Evolutionary conservation across 2,329 filamentous ascomycete genomes (phyloP).

Genomic region (Thyridium curvatum): DNA sequence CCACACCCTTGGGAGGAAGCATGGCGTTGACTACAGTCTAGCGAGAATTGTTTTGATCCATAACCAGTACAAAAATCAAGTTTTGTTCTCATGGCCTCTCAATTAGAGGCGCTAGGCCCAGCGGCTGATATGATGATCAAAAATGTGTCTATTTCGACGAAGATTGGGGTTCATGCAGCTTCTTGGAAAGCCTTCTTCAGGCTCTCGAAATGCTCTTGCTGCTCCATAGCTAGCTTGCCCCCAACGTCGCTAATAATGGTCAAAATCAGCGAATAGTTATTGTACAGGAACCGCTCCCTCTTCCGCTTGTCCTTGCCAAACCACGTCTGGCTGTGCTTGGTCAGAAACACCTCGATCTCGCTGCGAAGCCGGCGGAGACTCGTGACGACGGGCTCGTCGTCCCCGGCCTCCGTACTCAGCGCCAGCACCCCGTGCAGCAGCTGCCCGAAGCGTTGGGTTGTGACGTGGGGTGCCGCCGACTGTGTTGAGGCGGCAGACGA

Average conservation of each 20-base stretch:
- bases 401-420: constrained; percentile 82
- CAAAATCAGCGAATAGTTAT: constrained; percentile 91
- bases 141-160: too few species aligned
- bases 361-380: constrained; percentile 70
- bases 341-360: constrained; percentile 80
- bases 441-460: constrained; percentile 94
- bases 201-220: constrained; percentile 67
- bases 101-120: too few species aligned
- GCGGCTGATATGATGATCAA: too few species aligned
- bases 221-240: constrained; percentile 68
- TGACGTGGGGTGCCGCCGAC: constrained; percentile 79
- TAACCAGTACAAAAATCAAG: too few species aligned
- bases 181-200: constrained; percentile 55
- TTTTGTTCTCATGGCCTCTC: too few species aligned
- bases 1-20: too few species aligned
- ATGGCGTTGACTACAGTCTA: too few species aligned
- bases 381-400: constrained; percentile 85
- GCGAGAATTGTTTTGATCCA: too few species aligned
- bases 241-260: constrained; percentile 80
- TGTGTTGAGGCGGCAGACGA: constrained; percentile 42
- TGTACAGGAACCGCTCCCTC: constrained; percentile 81
- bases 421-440: constrained; percentile 78
- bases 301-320: constrained; percentile 73
- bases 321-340: constrained; percentile 61
- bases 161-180: constrained; percentile 19